Evolutionary conservation across 352 stramenopile species (phyloP), one percentile per base, ranked within the genome.

Genomic region (Phytophthora pseudosyringae): DNA sequence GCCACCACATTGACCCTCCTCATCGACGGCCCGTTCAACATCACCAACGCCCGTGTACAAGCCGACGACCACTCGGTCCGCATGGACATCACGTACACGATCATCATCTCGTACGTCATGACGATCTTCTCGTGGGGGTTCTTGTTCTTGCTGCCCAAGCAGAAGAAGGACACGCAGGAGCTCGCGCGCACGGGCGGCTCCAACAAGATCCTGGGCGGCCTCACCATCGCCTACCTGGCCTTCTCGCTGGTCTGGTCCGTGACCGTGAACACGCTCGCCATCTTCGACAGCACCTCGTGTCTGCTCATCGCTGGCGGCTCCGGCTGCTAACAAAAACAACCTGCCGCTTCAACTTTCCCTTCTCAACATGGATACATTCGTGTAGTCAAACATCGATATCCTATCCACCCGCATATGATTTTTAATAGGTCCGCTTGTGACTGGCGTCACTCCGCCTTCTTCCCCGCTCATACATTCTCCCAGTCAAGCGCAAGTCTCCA

Each of bases 391-490:
- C n/a, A 56, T 21, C 29, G 47, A 57, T 10, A 4, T 39, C 15
- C 46, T 41, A 26, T 53, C 8, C 7, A 28, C 16, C 12, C 13
- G 12, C 26, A 4, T 46, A 56, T 56, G 49, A 12, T 26, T 3
- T 35, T 36, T 12, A 35, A 35, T 28, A 46, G 49, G 35, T 10
- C 39, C 25, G 16, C 0, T 26, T 41, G n/a, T 50, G 43, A 67
- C 59, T 67, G 40, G 45, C 40, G 32, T 40, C n/a, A 18, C 21
- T 26, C 50, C 10, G 4, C 28, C 61, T 35, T 45, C 41, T 41
- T 41, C 32, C 29, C 65, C 58, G 70, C 35, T 76, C 63, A 56
- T 74, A 75, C 59, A 71, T 65, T 73, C 25, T 36, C 54, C 59
- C 21, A 68, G 64, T 73, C 52, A 64, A 70, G 25, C 38, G 5